Evolutionary conservation across 495 filamentous ascomycete genomes (phyloP).

Genomic region (Cercophora sp.): DNA sequence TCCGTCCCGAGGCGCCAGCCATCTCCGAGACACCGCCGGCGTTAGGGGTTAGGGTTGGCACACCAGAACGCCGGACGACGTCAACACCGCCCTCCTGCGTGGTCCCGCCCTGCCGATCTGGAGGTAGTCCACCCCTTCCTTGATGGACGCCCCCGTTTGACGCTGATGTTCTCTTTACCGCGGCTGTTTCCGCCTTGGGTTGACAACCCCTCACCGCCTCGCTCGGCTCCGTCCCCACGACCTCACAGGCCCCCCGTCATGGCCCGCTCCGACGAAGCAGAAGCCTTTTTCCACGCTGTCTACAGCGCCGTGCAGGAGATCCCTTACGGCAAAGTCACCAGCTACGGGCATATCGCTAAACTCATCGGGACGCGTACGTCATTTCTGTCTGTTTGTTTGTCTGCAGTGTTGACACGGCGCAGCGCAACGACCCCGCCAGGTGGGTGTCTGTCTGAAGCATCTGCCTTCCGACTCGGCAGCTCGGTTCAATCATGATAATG

Average conservation of each 20-base stretch:
- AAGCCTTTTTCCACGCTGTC: slow-evolving; percentile 77
- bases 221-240: background rate
- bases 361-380: slow-evolving; percentile 74
- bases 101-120: too few species aligned
- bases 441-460: slow-evolving; percentile 83
- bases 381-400: background rate
- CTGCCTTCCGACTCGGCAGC: slow-evolving; percentile 52
- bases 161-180: too few species aligned
- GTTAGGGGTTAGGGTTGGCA: too few species aligned
- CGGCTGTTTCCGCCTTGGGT: too few species aligned
- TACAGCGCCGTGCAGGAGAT: slow-evolving; percentile 82
- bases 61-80: too few species aligned
- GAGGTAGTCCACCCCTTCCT: too few species aligned
- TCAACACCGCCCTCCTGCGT: too few species aligned
- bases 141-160: too few species aligned
- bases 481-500: slow-evolving; percentile 66
- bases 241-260: slow-evolving; percentile 35
- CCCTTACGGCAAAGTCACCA: slow-evolving; percentile 76
- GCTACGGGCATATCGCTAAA: slow-evolving; percentile 82
- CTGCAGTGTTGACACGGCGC: background rate
- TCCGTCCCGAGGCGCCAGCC: too few species aligned
- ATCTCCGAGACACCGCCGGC: too few species aligned
- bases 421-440: slow-evolving; percentile 74
- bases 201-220: background rate
- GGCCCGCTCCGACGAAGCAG: slow-evolving; percentile 77